These are phyloP conservation scores for Triangularia verruculosa DNA, from an alignment of 2,329 filamentous ascomycete species.

Conservation along the genomic window DNA sequence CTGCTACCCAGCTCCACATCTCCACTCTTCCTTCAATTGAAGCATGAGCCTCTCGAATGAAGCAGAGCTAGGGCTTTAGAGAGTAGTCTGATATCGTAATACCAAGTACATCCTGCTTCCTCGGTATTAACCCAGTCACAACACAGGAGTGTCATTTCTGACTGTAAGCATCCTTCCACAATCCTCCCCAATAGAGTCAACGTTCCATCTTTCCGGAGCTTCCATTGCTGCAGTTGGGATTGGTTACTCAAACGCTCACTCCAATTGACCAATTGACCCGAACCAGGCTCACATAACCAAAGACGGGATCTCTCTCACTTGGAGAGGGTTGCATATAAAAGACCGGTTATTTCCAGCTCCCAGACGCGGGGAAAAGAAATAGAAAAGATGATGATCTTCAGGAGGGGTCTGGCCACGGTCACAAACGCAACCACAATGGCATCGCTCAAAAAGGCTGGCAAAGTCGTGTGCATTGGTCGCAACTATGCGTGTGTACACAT, in stretches of 20 bases:
- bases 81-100: neutral
- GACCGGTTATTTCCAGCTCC: neutral
- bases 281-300: neutral
- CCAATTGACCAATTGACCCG: neutral
- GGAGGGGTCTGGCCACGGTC: conserved; percentile 33
- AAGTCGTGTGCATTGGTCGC: conserved; percentile 81
- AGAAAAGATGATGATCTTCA: conserved; percentile 24
- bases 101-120: neutral
- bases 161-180: neutral
- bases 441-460: conserved; percentile 48
- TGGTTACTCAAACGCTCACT: conserved; percentile 5
- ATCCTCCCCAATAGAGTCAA: neutral
- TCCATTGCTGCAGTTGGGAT: conserved; percentile 3
- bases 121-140: neutral
- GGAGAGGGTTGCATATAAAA: neutral
- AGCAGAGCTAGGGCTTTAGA: neutral
- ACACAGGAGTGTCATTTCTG: neutral
- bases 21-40: conserved; percentile 7
- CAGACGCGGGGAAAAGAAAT: conserved; percentile 14
- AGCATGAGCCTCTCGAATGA: neutral
- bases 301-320: neutral
- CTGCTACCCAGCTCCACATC: conserved; percentile 7
- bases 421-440: conserved; percentile 34
- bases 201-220: neutral
- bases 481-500: conserved; percentile 77